phyloP scores from a whole-genome alignment of 2,329 filamentous ascomycete genomes.

The Epichloe sibirici region DNA sequence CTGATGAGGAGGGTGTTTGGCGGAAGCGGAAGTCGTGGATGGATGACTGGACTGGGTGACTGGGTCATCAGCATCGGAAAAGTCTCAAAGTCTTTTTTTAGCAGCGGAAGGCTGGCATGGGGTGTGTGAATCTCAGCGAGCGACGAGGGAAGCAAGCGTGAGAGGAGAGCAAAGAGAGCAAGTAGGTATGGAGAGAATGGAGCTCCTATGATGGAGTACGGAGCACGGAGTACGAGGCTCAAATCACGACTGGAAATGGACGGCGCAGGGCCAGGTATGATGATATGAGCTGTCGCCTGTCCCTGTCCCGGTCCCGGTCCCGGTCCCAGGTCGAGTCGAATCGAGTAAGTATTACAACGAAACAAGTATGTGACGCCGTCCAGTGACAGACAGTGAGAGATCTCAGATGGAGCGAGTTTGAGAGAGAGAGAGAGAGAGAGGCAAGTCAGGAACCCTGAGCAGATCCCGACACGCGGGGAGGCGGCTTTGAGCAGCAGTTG shows the following conservation, averaged over 20 bases:
- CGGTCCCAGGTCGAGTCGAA: not conserved
- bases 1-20: not conserved
- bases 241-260: too few relatives aligned
- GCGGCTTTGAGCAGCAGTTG: conserved; percentile 9
- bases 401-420: not conserved
- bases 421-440: not conserved
- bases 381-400: not conserved
- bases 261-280: too few relatives aligned
- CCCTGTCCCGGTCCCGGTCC: not conserved
- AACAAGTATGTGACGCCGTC: not conserved
- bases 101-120: not conserved
- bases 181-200: too few relatives aligned
- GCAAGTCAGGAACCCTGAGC: conserved; percentile 2
- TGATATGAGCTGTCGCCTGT: not conserved
- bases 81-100: not conserved
- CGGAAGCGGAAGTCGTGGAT: not conserved
- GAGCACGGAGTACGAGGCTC: too few relatives aligned
- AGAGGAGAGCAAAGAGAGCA: too few relatives aligned
- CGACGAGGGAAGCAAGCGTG: too few relatives aligned
- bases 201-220: too few relatives aligned
- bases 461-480: conserved; percentile 6
- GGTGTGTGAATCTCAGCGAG: not conserved
- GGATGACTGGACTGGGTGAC: not conserved
- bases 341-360: not conserved
- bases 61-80: not conserved